Base-by-base conservation (phyloP, 768 basidiomycete genomes). In the Collybiopsis luxurians region DNA sequence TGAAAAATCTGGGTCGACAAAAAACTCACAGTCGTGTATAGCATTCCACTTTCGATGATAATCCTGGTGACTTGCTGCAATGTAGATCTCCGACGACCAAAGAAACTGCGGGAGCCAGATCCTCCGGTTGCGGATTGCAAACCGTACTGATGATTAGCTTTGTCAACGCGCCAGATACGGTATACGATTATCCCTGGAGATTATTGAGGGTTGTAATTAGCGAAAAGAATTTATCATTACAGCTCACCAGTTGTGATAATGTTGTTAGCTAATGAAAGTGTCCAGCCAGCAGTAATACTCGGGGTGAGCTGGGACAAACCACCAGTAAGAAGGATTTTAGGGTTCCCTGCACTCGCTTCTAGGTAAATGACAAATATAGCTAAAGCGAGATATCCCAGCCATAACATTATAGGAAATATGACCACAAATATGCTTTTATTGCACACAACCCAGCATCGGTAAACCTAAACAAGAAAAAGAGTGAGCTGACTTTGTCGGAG, bases 391-490 rank as follows among this genome's bases (percentile, higher is more conserved):
- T 31, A 30, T 36, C 53, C 57, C 7, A 56, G 19, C 39, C 48
- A 56, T 13, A 61, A 38, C 26, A 59, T 17, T 10, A 59, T 9
- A 3, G 60, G 51, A 15, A 48, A 30, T 13, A 50, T 26, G 13
- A 61, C 28, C 24, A 61, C 40, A 15, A 40, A 23, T 27, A 36
- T 43, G 31, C 30, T 19, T 27, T 48, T 51, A 27, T 46, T 52
- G 17, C 38, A 56, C 12, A 61, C 60, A 23, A 59, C 51, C 58
- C 58, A 61, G 39, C 60, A 61, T 19, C 60, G 36, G 51, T 59
- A 61, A 21, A 61, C 46, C 60, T 61, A n/a, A n/a, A 15, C 24
- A 59, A 7, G 42, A 53, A 34, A 19, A 27, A 7, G n/a, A 43
- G 46, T 48, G 42, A 38, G 17, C 2, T 4, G 30, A 36, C 48